phyloP scores from a whole-genome alignment of 495 filamentous ascomycete genomes.

The Chaetomium tenue region DNA sequence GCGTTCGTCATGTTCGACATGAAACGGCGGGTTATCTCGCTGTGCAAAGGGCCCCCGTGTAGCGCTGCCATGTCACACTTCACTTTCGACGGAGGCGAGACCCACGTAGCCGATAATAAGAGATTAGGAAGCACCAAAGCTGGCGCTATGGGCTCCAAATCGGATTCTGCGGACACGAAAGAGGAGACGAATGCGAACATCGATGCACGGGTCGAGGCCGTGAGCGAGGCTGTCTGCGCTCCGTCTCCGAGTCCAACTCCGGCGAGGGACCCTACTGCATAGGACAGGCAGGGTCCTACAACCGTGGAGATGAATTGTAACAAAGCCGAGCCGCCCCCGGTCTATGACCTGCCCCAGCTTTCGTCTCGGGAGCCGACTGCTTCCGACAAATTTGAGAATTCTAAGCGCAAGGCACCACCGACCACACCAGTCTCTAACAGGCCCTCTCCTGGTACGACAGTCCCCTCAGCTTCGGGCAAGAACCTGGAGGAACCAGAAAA shows the following conservation, averaged over 20 bases:
- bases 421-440: neutral
- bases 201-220: no score
- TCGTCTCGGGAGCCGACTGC: neutral
- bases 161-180: neutral
- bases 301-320: no score
- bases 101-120: neutral
- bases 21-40: neutral
- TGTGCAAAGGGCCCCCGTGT: slow-evolving; percentile 17
- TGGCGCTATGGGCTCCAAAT: neutral
- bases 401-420: neutral
- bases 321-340: no score
- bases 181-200: no score
- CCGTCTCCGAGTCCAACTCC: neutral
- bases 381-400: neutral
- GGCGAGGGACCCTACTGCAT: no score
- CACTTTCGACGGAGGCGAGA: neutral
- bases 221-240: neutral
- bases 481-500: neutral
- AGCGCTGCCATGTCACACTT: neutral
- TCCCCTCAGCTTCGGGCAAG: neutral
- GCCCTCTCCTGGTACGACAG: neutral
- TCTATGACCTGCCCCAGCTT: neutral
- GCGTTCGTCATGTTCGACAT: slow-evolving; percentile 10
- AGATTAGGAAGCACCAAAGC: neutral
- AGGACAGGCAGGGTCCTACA: no score